Percentiles rank a stretch among this genome's conserved stretches.
phyloP scores from a whole-genome alignment of 2,329 filamentous ascomycete genomes.

The Nigrograna mackinnonii region DNA sequence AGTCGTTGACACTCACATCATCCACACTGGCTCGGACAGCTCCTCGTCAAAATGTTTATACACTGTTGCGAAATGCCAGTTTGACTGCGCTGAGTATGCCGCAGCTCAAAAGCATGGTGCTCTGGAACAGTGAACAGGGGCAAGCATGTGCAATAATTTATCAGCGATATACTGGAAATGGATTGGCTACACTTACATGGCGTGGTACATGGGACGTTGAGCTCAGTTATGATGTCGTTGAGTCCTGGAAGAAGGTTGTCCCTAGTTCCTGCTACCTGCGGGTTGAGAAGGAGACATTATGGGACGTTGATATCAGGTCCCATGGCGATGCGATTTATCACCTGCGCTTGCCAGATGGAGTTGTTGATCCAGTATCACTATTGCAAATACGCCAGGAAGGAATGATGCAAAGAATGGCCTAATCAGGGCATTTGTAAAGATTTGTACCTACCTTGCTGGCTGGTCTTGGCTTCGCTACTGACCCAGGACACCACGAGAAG shows the following conservation, averaged over 20 bases:
- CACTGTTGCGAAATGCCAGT: slow-evolving; percentile 22
- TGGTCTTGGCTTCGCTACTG: slow-evolving; percentile 15
- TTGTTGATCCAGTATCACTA: slow-evolving; percentile 19
- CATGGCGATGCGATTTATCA: slow-evolving; percentile 21
- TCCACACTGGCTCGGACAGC: slow-evolving; percentile 17
- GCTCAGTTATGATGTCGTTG: slow-evolving; percentile 19
- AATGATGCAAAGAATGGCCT: slow-evolving; percentile 18
- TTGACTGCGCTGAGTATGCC: slow-evolving; percentile 20
- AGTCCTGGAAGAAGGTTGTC: slow-evolving; percentile 19
- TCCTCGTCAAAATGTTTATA: slow-evolving; percentile 17
- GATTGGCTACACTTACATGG: slow-evolving; percentile 22
- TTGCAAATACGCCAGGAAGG: slow-evolving; percentile 19
- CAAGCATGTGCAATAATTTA: slow-evolving; percentile 22
- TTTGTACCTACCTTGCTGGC: slow-evolving; percentile 11
- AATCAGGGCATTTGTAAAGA: slow-evolving; percentile 14
- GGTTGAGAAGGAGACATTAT: slow-evolving; percentile 20
- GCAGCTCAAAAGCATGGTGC: slow-evolving; percentile 22
- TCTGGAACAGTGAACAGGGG: slow-evolving; percentile 22
- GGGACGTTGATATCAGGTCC: slow-evolving; percentile 20
- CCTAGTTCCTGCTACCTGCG: slow-evolving; percentile 17
- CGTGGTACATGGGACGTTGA: slow-evolving; percentile 21
- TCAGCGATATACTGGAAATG: slow-evolving; percentile 18
- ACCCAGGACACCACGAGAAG: slow-evolving; percentile 8
- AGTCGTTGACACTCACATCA: slow-evolving; percentile 22
- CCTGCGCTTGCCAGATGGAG: slow-evolving; percentile 19